These are phyloP conservation scores for Claviceps purpurea DNA, from an alignment of 2,329 filamentous ascomycete genomes.

Conservation along the genomic window DNA sequence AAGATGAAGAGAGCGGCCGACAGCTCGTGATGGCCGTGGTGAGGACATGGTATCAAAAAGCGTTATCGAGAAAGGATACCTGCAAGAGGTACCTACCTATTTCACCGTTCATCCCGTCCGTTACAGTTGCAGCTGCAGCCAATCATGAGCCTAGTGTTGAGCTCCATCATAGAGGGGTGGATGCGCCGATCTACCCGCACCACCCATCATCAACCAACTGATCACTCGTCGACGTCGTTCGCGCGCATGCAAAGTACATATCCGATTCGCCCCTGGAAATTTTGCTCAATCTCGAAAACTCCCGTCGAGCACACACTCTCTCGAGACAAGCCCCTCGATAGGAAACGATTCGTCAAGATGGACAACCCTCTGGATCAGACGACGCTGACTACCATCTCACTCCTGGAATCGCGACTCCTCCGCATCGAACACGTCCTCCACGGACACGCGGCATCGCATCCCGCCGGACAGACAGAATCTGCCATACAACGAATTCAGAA, in stretches of 20 bases:
- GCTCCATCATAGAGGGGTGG: too few species aligned
- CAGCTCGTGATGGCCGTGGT: not conserved
- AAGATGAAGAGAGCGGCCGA: not conserved
- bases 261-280: not conserved
- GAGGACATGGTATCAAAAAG: not conserved
- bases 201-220: too few species aligned
- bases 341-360: constrained; percentile 10
- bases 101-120: too few species aligned
- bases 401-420: constrained; percentile 44
- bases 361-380: constrained; percentile 34
- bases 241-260: too few species aligned
- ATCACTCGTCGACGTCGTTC: too few species aligned
- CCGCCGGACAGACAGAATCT: constrained; percentile 23
- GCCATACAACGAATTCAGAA: constrained; percentile 32
- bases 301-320: not conserved
- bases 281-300: not conserved
- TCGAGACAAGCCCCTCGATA: not conserved
- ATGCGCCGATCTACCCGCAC: too few species aligned
- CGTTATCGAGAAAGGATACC: too few species aligned
- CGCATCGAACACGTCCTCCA: constrained; percentile 47
- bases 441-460: constrained; percentile 25
- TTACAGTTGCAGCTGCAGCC: not conserved
- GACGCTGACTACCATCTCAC: constrained; percentile 38
- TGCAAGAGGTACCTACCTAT: too few species aligned
- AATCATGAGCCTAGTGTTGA: not conserved